phyloP scores from a whole-genome alignment of 169 alveolate species.

The Cryptosporidium meleagridis region DNA sequence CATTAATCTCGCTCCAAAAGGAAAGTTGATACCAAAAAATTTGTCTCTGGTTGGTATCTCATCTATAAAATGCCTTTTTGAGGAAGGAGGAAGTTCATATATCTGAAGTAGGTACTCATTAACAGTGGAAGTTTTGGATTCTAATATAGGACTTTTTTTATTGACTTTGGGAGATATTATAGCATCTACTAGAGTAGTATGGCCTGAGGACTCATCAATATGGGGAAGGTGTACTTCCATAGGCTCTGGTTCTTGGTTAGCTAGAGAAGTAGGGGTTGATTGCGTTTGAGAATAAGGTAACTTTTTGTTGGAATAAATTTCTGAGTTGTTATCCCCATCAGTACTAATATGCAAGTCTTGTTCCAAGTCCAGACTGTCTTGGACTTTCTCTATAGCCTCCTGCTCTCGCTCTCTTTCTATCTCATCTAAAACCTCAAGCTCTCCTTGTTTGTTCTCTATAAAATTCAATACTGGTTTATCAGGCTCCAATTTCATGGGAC shows the following conservation, averaged over 20 bases:
- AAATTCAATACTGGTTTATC: not conserved
- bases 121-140: not conserved
- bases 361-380: not conserved
- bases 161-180: not conserved
- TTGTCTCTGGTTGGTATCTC: constrained; percentile 45
- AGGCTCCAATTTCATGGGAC: not conserved
- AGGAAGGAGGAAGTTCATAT: constrained; percentile 48
- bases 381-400: constrained; percentile 1
- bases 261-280: not conserved
- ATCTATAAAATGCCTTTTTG: constrained; percentile 8
- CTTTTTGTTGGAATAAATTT: not conserved
- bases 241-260: not conserved
- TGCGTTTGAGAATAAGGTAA: not conserved
- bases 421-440: constrained; percentile 22
- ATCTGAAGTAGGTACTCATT: constrained; percentile 12
- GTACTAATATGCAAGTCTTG: not conserved
- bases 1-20: constrained; percentile 66
- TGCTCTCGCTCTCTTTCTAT: constrained; percentile 19
- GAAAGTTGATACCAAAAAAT: constrained; percentile 40
- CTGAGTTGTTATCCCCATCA: not conserved
- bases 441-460: constrained; percentile 7
- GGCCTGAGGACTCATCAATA: constrained; percentile 22
- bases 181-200: constrained; percentile 7
- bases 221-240: constrained; percentile 17
- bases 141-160: not conserved